Evolutionary conservation across 768 basidiomycete genomes (phyloP).

Genomic region (Goffeauzyma gilvescens): DNA sequence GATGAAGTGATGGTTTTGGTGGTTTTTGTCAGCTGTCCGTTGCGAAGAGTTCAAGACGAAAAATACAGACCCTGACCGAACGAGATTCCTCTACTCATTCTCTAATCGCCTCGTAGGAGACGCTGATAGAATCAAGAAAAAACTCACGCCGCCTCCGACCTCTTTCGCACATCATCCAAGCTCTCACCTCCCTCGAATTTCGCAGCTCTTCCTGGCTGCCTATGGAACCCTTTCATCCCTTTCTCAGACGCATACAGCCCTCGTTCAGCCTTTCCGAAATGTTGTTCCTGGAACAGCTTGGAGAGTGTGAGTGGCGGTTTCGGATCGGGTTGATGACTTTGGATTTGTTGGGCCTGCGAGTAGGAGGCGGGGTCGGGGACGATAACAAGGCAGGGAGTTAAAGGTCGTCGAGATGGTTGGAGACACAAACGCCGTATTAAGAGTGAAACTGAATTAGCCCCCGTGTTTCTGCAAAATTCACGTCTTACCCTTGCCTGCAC

Average conservation of each 20-base stretch:
- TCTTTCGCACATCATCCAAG: slow-evolving; percentile 31
- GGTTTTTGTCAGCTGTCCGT: no score
- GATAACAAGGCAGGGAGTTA: slow-evolving; percentile 5
- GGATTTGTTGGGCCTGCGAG: slow-evolving; percentile 25
- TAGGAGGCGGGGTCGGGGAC: slow-evolving; percentile 6
- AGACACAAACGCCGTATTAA: no score
- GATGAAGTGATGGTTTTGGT: no score
- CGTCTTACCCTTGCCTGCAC: no score
- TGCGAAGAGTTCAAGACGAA: no score
- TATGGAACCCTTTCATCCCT: slow-evolving; percentile 14
- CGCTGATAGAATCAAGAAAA: no score
- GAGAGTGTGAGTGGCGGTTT: slow-evolving; percentile 26
- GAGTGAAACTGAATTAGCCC: no score
- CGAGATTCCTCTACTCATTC: no score
- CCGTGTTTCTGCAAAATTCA: no score
- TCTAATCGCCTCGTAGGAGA: no score
- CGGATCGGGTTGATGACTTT: slow-evolving; percentile 20
- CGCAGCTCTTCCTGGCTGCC: slow-evolving; percentile 24
- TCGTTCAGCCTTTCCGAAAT: slow-evolving; percentile 34
- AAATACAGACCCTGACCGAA: no score
- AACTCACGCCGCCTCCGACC: slow-evolving; percentile 32
- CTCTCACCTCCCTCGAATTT: slow-evolving; percentile 33
- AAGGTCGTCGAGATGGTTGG: no score
- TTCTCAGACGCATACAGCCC: slow-evolving; percentile 8
- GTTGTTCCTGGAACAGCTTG: slow-evolving; percentile 33